Conservation (phyloP, 2,329 filamentous ascomycete genomes). For the Scytalidium sp. region DNA sequence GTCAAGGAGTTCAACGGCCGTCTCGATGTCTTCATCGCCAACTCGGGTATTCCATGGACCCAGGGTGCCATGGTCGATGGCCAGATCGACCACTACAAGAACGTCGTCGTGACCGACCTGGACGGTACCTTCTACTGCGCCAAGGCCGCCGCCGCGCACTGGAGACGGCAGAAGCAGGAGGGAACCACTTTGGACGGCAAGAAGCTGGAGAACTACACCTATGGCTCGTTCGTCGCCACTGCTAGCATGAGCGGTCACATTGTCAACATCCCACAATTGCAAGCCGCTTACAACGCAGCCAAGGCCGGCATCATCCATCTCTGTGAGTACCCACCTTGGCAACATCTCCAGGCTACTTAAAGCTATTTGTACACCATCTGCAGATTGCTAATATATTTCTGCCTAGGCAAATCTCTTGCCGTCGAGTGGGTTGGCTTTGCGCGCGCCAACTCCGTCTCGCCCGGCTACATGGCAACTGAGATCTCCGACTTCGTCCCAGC, state of each 20-base stretch:
- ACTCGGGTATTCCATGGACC: conserved; percentile 73
- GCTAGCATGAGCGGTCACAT: conserved; percentile 77
- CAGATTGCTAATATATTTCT: conserved; percentile 2
- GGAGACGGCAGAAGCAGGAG: conserved; percentile 66
- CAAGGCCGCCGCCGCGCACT: conserved; percentile 65
- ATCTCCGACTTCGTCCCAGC: conserved; percentile 62
- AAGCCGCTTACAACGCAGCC: conserved; percentile 70
- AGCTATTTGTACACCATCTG: neutral
- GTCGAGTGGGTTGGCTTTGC: conserved; percentile 78
- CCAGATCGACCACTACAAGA: conserved; percentile 58
- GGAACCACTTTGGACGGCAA: conserved; percentile 61
- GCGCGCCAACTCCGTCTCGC: conserved; percentile 68
- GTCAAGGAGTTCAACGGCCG: conserved; percentile 68
- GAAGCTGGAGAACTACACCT: conserved; percentile 55
- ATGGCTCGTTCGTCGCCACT: conserved; percentile 74
- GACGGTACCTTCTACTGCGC: conserved; percentile 79
- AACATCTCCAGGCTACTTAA: too few relatives aligned
- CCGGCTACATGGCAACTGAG: conserved; percentile 74
- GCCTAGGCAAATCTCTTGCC: conserved; percentile 62
- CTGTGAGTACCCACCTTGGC: conserved; percentile 50
- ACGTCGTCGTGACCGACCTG: conserved; percentile 69
- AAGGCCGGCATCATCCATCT: conserved; percentile 63
- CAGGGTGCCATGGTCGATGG: conserved; percentile 67
- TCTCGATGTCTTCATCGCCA: conserved; percentile 76
- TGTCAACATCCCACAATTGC: conserved; percentile 73